A percentile compares a stretch with the other conserved stretches of the same genome.
Conservation (phyloP, 1,139 yeast species). For the Yamadazyma triangularis region DNA sequence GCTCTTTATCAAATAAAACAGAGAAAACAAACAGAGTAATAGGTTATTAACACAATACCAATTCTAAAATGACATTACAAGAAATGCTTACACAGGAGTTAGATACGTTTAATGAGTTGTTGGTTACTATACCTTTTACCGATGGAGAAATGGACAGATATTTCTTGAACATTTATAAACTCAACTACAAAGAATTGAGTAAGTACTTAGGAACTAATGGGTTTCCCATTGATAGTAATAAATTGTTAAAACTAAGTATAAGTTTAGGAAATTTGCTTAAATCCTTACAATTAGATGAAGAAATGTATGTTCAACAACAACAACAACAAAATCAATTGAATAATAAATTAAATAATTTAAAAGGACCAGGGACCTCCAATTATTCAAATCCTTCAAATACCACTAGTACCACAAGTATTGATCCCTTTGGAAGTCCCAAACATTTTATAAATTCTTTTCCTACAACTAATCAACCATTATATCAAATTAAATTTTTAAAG, state of each 20-base stretch:
- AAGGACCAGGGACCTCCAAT: not conserved
- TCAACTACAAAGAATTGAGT: conserved; percentile 24
- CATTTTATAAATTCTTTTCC: conserved; percentile 12
- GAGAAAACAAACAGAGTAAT: not conserved
- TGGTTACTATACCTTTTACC: conserved; percentile 34
- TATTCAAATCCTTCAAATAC: not conserved
- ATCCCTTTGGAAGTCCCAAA: conserved; percentile 12
- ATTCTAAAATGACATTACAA: too few relatives aligned
- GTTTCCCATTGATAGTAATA: conserved; percentile 35
- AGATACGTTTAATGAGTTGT: conserved; percentile 22
- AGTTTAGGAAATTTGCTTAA: conserved; percentile 41
- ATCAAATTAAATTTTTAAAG: conserved; percentile 33
- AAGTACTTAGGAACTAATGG: conserved; percentile 16
- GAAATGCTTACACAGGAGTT: conserved; percentile 26
- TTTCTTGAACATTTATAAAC: conserved; percentile 31
- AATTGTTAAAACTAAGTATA: conserved; percentile 39
- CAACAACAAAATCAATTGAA: conserved; percentile 14
- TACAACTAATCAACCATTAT: conserved; percentile 17
- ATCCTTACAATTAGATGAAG: conserved; percentile 35
- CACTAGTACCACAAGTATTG: conserved; percentile 6
- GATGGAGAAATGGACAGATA: conserved; percentile 12
- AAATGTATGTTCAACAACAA: conserved; percentile 21
- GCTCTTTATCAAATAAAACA: too few relatives aligned
- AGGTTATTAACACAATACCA: too few relatives aligned
- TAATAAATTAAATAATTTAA: conserved; percentile 3